phyloP scores from a whole-genome alignment of 1,284 basidiomycete species.

The Fomitopsis schrenkii region DNA sequence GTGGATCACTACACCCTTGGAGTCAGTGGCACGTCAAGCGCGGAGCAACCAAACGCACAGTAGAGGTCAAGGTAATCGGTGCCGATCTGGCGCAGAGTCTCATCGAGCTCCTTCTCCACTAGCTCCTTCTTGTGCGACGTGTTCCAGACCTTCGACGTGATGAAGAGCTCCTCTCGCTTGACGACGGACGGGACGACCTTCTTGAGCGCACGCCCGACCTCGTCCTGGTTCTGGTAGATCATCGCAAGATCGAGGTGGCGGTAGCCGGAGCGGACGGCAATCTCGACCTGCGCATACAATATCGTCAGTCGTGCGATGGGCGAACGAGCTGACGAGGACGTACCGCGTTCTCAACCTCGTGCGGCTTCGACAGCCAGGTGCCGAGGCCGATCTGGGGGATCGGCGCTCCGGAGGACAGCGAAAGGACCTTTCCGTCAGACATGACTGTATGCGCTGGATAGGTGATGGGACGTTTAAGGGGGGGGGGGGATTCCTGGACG shows the following conservation, averaged over 20 bases:
- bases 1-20: conserved; percentile 59
- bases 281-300: conserved; percentile 50
- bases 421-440: conserved; percentile 56
- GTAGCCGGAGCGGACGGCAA: conserved; percentile 71
- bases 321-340: conserved; percentile 19
- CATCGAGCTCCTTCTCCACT: conserved; percentile 72
- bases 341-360: conserved; percentile 76
- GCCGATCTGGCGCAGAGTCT: conserved; percentile 70
- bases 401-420: conserved; percentile 45
- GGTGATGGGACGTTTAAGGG: background rate
- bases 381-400: conserved; percentile 79
- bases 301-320: background rate
- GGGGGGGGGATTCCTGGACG: too few species aligned
- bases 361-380: conserved; percentile 76
- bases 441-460: conserved; percentile 28
- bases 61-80: conserved; percentile 80
- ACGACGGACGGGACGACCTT: conserved; percentile 80
- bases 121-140: conserved; percentile 54
- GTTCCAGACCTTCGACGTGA: conserved; percentile 86
- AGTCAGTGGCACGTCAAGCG: background rate
- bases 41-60: conserved; percentile 16
- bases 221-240: conserved; percentile 72
- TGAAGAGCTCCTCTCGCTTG: conserved; percentile 78
- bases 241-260: conserved; percentile 78
- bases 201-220: conserved; percentile 67